Evolutionary conservation across 805 yeast genomes (phyloP), one percentile per base, ranked within the genome.

Genomic region (Sugiyamaella chiloensis): DNA sequence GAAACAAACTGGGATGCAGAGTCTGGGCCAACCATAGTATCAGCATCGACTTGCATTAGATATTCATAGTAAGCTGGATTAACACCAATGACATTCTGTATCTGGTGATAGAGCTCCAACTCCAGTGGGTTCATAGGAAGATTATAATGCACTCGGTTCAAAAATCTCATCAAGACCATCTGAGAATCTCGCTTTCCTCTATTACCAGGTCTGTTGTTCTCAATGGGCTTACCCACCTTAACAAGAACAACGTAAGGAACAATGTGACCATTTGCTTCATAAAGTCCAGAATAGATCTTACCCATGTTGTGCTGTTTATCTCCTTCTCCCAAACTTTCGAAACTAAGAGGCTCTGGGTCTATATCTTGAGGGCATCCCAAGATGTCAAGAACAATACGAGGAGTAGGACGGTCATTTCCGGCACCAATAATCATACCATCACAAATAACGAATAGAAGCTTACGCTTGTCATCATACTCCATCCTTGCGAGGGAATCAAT

Each of bases 151-250:
- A 79, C 81, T 48, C 79, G 72, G 62, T 79, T 81, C 58, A 79
- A 65, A 66, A 78, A 79, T 11, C 80, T 67, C 84, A 79, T 79
- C 56, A 79, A 66, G 35, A 79, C 64, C 65, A 79, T 71, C 61
- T 79, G 84, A 14, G 83, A 76, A 58, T 79, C 84, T 60, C 84
- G 79, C 63, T 79, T 79, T 61, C 84, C 84, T 59, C 84, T 72
- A 62, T 79, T 79, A 52, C 84, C 84, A 11, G 84, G 84, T 42
- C 75, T 63, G 47, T 71, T 71, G 11, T 73, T 75, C 60, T 79
- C 84, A 8, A 72, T 75, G 2, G 83, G 81, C 24, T 80, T 76
- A 37, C 84, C 84, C 48, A 80, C 79, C 62, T 79, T 79, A 40
- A 79, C 83, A 47, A 79, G 61, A 4, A 76, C 76, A 40, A 79